phyloP scores from a whole-genome alignment of 2,329 filamentous ascomycete genomes.

The Aspergillus proliferans region DNA sequence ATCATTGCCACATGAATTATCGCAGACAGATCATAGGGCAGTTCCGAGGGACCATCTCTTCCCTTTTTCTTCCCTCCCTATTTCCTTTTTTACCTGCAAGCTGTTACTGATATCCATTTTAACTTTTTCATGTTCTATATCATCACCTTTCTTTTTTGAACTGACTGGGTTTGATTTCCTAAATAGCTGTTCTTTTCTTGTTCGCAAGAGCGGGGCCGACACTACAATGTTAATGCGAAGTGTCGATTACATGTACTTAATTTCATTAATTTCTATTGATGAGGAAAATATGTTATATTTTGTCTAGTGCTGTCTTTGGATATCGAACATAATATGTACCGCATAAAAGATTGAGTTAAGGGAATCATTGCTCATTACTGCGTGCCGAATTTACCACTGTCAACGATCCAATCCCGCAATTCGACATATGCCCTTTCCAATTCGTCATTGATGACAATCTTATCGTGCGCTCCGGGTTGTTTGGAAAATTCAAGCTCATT shows the following conservation, averaged over 20 bases:
- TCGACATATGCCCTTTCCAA: constrained; percentile 52
- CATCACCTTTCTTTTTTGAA: constrained; percentile 11
- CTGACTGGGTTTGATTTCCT: constrained; percentile 20
- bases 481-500: constrained; percentile 68
- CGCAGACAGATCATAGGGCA: constrained; percentile 11
- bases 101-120: constrained; percentile 36
- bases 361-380: constrained; percentile 17
- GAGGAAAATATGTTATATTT: constrained; percentile 18
- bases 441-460: constrained; percentile 61
- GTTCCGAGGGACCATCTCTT: constrained; percentile 10
- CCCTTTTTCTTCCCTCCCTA: constrained; percentile 12
- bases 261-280: constrained; percentile 27
- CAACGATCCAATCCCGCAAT: constrained; percentile 49
- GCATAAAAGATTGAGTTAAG: background rate
- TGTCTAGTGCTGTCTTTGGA: background rate
- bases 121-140: constrained; percentile 22
- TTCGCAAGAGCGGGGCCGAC: constrained; percentile 20
- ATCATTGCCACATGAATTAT: constrained; percentile 10
- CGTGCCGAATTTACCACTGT: constrained; percentile 30
- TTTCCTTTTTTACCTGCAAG: constrained; percentile 20
- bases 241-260: constrained; percentile 30
- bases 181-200: constrained; percentile 13
- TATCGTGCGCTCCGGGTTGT: constrained; percentile 60
- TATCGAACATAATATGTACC: background rate
- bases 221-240: constrained; percentile 15